Evolutionary conservation across 495 filamentous ascomycete species (phyloP), one percentile per base, ranked within the genome.

Genomic region (Durotheca rogersii): DNA sequence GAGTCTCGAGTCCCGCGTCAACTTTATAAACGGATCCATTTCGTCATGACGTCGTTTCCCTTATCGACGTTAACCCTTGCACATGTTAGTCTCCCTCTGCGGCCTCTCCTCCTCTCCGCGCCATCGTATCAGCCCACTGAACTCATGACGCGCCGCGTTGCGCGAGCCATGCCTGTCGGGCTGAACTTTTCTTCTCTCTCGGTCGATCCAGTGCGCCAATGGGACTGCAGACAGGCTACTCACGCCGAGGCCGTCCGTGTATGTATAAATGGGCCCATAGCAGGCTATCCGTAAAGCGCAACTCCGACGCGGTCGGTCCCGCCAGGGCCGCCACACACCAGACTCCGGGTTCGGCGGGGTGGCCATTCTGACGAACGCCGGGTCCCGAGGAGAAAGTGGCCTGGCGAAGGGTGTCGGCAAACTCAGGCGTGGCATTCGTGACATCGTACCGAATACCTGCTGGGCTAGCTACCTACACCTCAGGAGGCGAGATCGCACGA

Each of bases 261-360:
- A n/a, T n/a, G n/a, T n/a, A 56, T 59, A 59, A 53, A 59, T 53
- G 56, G 56, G 56, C 15, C 49, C 56, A 59, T 53, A 49, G 46
- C 36, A 40, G 50, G 39, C 21, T 37, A 43, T 35, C 50, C 56
- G 43, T 35, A 29, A 20, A 53, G 11, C 16, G 37, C 14, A 45
- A n/a, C 30, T 50, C 49, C 44, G 49, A 34, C 20, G 41, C 55
- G 55, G 55, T 53, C 50, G 36, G 38, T 53, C 56, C 56, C 56
- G 56, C 48, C 39, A 50, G 44, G 46, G 56, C 56, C 50, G 35
- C 56, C 29, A 49, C 34, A 49, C 56, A 50, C 45, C 25, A 34
- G 29, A 37, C 38, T 50, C 56, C 49, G 19, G 7, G 35, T 46
- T 46, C 5, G 6, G 15, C 17, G 5, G 11, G n/a, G n/a, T n/a